A percentile compares a stretch with the other conserved stretches of the same genome.
These are phyloP conservation scores for Lagenidium giganteum DNA, from an alignment of 352 stramenopile species.

Conservation along the genomic window DNA sequence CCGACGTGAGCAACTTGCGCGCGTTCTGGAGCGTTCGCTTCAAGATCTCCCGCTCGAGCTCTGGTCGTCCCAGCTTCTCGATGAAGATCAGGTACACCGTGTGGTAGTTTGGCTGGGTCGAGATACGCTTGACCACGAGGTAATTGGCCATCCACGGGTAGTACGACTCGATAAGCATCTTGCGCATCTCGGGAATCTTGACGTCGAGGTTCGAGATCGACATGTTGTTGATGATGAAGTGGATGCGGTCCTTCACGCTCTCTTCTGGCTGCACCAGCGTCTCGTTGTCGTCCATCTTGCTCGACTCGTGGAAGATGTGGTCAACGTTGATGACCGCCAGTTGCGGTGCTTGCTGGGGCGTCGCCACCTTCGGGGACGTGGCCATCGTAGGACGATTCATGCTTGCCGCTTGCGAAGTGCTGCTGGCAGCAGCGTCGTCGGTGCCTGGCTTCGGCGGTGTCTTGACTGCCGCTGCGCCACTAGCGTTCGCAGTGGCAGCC, in stretches of 20 bases:
- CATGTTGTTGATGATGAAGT: slow-evolving; percentile 99
- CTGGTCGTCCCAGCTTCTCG: slow-evolving; percentile 89
- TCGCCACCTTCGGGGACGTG: slow-evolving; percentile 24
- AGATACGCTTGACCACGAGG: slow-evolving; percentile 98
- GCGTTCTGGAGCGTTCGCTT: slow-evolving; percentile 92
- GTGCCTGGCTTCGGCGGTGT: too few relatives aligned
- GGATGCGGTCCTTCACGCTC: slow-evolving; percentile 91
- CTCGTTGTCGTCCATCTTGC: slow-evolving; percentile 38
- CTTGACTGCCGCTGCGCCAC: too few relatives aligned
- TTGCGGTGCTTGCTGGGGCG: slow-evolving; percentile 29
- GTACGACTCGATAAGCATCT: slow-evolving; percentile 89
- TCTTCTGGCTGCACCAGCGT: slow-evolving; percentile 59
- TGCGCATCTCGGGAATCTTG: slow-evolving; percentile 93
- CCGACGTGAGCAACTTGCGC: slow-evolving; percentile 91
- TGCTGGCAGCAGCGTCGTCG: not conserved
- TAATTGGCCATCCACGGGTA: slow-evolving; percentile 98
- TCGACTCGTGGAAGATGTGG: slow-evolving; percentile 67
- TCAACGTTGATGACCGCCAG: slow-evolving; percentile 48
- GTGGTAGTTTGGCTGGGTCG: slow-evolving; percentile 97
- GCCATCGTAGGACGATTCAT: not conserved
- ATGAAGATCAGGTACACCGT: slow-evolving; percentile 96
- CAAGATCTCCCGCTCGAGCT: slow-evolving; percentile 92
- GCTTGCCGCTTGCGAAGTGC: slow-evolving; percentile 3
- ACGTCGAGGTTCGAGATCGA: slow-evolving; percentile 94
- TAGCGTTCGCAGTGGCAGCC: too few relatives aligned